Evolutionary conservation across 2,329 filamentous ascomycete genomes (phyloP), one percentile per base, ranked within the genome.

Genomic region (Fusarium haematococcum): DNA sequence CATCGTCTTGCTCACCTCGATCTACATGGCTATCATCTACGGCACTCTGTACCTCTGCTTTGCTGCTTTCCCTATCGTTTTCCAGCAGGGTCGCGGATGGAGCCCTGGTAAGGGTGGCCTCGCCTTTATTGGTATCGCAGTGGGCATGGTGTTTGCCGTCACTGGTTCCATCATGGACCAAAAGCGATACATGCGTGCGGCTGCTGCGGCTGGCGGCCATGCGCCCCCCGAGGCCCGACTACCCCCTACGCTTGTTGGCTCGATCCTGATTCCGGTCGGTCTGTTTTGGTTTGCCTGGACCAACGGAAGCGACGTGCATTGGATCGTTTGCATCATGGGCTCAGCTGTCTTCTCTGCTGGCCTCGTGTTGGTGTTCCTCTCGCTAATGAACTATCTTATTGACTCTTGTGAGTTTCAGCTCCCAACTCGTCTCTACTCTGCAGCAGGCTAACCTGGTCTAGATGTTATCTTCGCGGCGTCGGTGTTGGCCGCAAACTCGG

Each of bases 391-490:
- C 82, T 94, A 93, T 81, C 86, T 94, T 14, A 89, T 94, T 70
- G 92, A 94, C 77, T 84, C 90, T 7, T 91, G 82, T 82, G 69
- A 80, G 81, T 76, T 32, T 52, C n/a, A 32, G 10, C 18, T 30
- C 18, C 56, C 20, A 27, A 37, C 8, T 7, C 11, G 4, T 23
- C 4, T 11, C 8, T 14, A 11, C 18, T 41, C 11, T 39, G 14
- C 16, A 50, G 23, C 30, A 32, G 18, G 33, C 76, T 79, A 72
- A 80, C 61, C 8, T 9, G 9, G 9, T 27, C 4, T 56, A 83
- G 80, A 94, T 81, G 91, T 92, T 61, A 92, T 95, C 76, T 96
- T 92, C 72, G 93, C 94, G 1, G 93, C 93, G 0, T 94, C 91
- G 0, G 93, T 92, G 0, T 85, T 95, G 10, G 93, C 94, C 3